Percentiles rank a stretch among this genome's conserved stretches.
These are phyloP conservation scores for Mycena floridula DNA, from an alignment of 768 basidiomycete genomes.

Conservation along the genomic window DNA sequence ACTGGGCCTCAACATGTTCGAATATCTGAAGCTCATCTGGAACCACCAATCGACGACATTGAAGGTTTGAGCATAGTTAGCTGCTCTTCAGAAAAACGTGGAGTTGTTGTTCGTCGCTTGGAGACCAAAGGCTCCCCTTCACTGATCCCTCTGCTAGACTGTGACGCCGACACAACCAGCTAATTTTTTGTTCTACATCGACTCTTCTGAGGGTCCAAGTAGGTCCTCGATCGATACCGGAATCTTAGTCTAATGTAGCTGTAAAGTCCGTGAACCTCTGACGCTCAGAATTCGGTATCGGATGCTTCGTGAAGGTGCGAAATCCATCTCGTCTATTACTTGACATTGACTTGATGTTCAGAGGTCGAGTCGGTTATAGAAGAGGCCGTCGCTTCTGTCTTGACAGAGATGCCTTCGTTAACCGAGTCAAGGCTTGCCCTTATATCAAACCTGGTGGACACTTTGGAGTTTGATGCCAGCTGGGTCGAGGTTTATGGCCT, in stretches of 20 bases:
- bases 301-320: slow-evolving; percentile 76
- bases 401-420: slow-evolving; percentile 27
- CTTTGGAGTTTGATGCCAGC: slow-evolving; percentile 51
- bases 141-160: slow-evolving; percentile 39
- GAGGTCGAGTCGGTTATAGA: slow-evolving; percentile 67
- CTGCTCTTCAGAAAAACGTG: slow-evolving; percentile 38
- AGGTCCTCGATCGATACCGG: slow-evolving; percentile 7
- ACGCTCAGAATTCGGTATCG: slow-evolving; percentile 68
- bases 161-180: slow-evolving; percentile 71
- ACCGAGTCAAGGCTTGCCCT: slow-evolving; percentile 36
- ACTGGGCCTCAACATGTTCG: slow-evolving; percentile 77
- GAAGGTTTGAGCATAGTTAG: slow-evolving; percentile 48
- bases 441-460: slow-evolving; percentile 44
- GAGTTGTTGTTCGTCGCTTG: slow-evolving; percentile 38
- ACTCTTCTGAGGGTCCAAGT: slow-evolving; percentile 60
- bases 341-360: slow-evolving; percentile 18
- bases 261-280: slow-evolving; percentile 55
- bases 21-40: slow-evolving; percentile 54
- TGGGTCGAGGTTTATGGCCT: slow-evolving; percentile 70
- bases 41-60: slow-evolving; percentile 33
- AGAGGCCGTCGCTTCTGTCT: slow-evolving; percentile 34
- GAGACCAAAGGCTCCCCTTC: slow-evolving; percentile 1
- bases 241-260: slow-evolving; percentile 1
- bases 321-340: slow-evolving; percentile 2
- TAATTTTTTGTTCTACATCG: slow-evolving; percentile 77